These are phyloP conservation scores for Trifolium dubium DNA, from an alignment of 306 rosid genomes.

Conservation along the genomic window DNA sequence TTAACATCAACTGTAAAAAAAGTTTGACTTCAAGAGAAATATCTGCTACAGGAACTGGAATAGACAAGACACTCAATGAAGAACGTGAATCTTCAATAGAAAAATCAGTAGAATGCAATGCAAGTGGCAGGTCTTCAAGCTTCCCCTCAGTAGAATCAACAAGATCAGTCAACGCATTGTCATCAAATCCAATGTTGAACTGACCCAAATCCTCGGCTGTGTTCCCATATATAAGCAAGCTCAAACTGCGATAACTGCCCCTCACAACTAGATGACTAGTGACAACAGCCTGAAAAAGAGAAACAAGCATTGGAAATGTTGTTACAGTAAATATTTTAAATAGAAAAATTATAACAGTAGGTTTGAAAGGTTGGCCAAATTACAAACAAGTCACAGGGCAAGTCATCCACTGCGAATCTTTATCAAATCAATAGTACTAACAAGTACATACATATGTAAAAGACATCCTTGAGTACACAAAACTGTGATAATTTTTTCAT, in stretches of 20 bases:
- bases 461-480: not conserved
- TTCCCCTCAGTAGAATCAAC: constrained; percentile 84
- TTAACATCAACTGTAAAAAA: constrained; percentile 71
- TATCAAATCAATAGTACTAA: not conserved
- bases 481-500: constrained; percentile 23
- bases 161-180: constrained; percentile 81
- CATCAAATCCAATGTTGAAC: constrained; percentile 90
- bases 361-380: constrained; percentile 27
- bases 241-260: constrained; percentile 97
- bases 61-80: constrained; percentile 64
- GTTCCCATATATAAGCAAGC: constrained; percentile 91
- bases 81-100: constrained; percentile 64
- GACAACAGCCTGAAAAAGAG: constrained; percentile 81
- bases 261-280: constrained; percentile 95
- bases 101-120: constrained; percentile 69
- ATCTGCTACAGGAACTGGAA: constrained; percentile 69
- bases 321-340: constrained; percentile 17
- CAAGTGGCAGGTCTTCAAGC: constrained; percentile 90
- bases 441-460: not conserved
- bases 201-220: constrained; percentile 98
- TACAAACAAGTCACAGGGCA: constrained; percentile 26
- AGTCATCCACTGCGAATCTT: constrained; percentile 11
- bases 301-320: constrained; percentile 22
- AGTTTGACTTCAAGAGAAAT: constrained; percentile 71
- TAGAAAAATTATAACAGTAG: constrained; percentile 18